Evolutionary conservation across 2,329 filamentous ascomycete species (phyloP).

Genomic region (Xylaria polymorpha): DNA sequence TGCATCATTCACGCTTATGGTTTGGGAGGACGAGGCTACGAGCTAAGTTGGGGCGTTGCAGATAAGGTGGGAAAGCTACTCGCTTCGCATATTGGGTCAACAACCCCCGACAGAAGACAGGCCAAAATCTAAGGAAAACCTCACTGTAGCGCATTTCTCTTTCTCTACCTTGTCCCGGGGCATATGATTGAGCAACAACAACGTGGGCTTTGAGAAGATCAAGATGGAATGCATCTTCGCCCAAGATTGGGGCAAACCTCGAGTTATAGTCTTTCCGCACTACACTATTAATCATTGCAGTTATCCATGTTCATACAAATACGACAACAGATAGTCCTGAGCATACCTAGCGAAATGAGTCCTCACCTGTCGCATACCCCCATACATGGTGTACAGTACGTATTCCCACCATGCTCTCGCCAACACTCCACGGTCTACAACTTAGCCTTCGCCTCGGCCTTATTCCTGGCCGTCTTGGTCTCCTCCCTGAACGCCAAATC

Average conservation of each 20-base stretch:
- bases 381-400: background rate
- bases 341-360: background rate
- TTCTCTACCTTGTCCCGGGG: background rate
- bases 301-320: background rate
- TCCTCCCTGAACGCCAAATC: slow-evolving; percentile 61
- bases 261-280: background rate
- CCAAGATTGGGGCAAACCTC: background rate
- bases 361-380: background rate
- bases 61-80: slow-evolving; percentile 60
- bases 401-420: background rate
- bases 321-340: background rate
- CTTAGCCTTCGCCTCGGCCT: slow-evolving; percentile 30
- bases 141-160: background rate
- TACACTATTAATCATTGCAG: background rate
- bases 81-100: slow-evolving; percentile 36
- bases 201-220: background rate
- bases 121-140: slow-evolving; percentile 20
- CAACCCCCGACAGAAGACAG: background rate
- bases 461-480: slow-evolving; percentile 38
- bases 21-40: slow-evolving; percentile 69
- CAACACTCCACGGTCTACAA: slow-evolving; percentile 12
- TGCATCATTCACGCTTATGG: slow-evolving; percentile 68
- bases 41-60: slow-evolving; percentile 70
- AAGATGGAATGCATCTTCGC: background rate
- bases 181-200: background rate